phyloP scores from a whole-genome alignment of 202 grass and related monocot species.

The Schoenoplectus tabernaemontani region DNA sequence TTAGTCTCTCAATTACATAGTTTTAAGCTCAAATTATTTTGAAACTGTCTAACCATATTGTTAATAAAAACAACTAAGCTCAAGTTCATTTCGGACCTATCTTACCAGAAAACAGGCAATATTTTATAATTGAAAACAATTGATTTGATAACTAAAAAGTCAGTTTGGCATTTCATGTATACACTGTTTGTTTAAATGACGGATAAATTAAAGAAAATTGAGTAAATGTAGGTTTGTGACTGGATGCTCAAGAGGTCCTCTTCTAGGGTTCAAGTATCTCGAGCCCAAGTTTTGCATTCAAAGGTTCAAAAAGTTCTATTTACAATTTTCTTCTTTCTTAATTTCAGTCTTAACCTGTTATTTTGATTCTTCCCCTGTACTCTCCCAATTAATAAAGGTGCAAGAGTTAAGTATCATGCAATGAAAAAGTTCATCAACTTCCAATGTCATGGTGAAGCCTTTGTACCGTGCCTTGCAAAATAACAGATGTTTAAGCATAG shows the following conservation, averaged over 20 bases:
- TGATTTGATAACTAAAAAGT: neutral
- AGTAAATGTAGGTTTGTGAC: slow-evolving; percentile 77
- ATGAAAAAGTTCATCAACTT: neutral
- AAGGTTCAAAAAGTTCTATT: slow-evolving; percentile 38
- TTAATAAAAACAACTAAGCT: neutral
- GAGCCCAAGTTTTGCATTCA: slow-evolving; percentile 99
- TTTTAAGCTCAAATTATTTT: neutral
- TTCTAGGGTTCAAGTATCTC: slow-evolving; percentile 95
- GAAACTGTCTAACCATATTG: neutral
- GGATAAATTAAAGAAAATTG: neutral
- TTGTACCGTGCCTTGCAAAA: neutral
- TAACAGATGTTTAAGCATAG: neutral
- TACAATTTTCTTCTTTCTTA: neutral
- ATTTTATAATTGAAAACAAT: neutral
- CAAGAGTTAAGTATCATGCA: neutral
- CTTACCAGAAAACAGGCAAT: neutral
- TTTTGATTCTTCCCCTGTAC: slow-evolving; percentile 11
- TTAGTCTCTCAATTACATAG: neutral
- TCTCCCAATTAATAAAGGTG: slow-evolving; percentile 5
- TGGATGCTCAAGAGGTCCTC: slow-evolving; percentile 93
- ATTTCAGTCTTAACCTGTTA: neutral
- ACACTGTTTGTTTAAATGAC: neutral
- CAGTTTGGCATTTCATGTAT: neutral
- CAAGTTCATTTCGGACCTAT: too few species aligned
- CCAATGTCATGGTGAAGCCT: neutral